Conservation (phyloP, 2,329 filamentous ascomycete species). For the Pseudogymnoascus sp. region DNA sequence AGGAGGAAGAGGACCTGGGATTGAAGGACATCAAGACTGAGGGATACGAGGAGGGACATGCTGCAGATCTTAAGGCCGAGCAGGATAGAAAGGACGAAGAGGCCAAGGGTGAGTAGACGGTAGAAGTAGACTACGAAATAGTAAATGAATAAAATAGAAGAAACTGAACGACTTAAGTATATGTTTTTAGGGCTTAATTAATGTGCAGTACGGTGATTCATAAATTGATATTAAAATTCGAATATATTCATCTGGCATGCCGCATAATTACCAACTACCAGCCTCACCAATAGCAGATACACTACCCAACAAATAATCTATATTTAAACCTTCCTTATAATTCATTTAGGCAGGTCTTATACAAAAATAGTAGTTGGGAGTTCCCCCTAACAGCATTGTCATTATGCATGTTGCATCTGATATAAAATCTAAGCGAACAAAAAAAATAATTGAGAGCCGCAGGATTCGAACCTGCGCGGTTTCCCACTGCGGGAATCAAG, state of each 20-base stretch:
- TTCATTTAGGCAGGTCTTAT: not conserved
- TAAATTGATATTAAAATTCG: not conserved
- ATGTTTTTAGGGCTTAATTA: not conserved
- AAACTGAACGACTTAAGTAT: not conserved
- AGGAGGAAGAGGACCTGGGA: constrained; percentile 91
- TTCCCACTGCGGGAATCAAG: constrained; percentile 30
- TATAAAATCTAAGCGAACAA: not conserved
- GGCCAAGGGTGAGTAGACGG: not conserved
- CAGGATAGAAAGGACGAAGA: constrained; percentile 19
- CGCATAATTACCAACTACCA: not conserved
- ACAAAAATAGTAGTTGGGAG: not conserved
- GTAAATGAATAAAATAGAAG: not conserved
- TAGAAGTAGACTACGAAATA: not conserved
- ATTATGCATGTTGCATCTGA: not conserved
- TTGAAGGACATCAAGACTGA: constrained; percentile 89
- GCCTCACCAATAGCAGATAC: not conserved
- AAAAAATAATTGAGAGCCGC: constrained; percentile 33
- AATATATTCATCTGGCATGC: not conserved
- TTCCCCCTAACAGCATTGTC: not conserved
- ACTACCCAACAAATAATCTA: not conserved
- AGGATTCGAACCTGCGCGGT: constrained; percentile 46
- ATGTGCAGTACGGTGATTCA: not conserved
- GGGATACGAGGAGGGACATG: constrained; percentile 59
- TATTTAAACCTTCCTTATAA: not conserved
- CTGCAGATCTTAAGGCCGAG: constrained; percentile 24